phyloP scores from a whole-genome alignment of 805 yeast species.

The Dipodascus geniculatus region DNA sequence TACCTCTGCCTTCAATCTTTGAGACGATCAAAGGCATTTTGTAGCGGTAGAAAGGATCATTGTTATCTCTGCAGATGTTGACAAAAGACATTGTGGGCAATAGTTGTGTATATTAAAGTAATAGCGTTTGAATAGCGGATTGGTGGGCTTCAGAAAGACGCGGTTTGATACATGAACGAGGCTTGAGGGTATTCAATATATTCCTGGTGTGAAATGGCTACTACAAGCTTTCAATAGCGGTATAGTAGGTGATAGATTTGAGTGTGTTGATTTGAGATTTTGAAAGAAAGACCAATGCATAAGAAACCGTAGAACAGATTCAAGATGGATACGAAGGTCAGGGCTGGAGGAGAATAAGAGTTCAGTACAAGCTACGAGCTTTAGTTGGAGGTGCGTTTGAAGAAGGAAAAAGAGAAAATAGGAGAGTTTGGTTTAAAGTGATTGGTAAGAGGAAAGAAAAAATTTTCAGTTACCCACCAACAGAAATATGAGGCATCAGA shows the following conservation, averaged over 20 bases:
- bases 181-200: not conserved
- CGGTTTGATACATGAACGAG: not conserved
- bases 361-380: not conserved
- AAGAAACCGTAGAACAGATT: not conserved
- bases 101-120: not conserved
- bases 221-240: constrained; percentile 1
- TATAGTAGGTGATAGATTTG: not conserved
- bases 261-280: not conserved
- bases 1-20: constrained; percentile 97
- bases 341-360: not conserved
- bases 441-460: not conserved
- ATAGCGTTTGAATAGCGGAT: too few species aligned
- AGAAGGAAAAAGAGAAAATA: not conserved
- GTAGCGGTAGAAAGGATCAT: constrained; percentile 97
- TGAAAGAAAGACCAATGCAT: not conserved
- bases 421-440: not conserved
- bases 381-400: not conserved
- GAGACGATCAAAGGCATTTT: constrained; percentile 98
- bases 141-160: too few species aligned
- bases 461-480: not conserved
- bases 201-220: not conserved
- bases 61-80: constrained; percentile 92
- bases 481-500: not conserved
- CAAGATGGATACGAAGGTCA: not conserved
- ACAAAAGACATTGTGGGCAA: constrained; percentile 55